Base-by-base conservation (phyloP, 2,329 filamentous ascomycete genomes). In the Aspergillus tanneri region DNA sequence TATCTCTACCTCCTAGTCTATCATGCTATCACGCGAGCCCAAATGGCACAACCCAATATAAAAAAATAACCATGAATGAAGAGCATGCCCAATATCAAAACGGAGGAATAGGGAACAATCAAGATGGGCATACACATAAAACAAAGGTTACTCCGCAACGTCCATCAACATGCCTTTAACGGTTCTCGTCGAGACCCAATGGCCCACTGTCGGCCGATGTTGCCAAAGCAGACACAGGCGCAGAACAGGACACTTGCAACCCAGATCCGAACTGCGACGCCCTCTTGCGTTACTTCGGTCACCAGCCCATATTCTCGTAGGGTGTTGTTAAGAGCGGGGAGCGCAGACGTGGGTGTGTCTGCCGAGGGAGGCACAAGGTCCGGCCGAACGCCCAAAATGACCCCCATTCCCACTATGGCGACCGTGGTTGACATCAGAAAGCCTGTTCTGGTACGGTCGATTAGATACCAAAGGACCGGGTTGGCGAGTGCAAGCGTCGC, bases 191-290 rank as follows among this genome's bases (percentile, higher is more conserved):
- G 30, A 12, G 53, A 59, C 43, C 63, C 77, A 54, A 82, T 71
- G n/a, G 85, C 84, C 55, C 97, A 72, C 53, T 88, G 79, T 54
- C 93, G 79, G 10, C 93, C 93, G 63, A 99, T 90, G 65, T 96
- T 97, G 9, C 93, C 93, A 76, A 99, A 96, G 71, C 91, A 96
- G 8, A 97, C 83, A 59, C 89, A 90, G 63, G 89, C 95, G 71
- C 93, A 96, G 67, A 96, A 99, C 42, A 99, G 72, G 21, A 97
- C 90, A 63, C 90, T 96, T 19, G 92, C 78, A 63, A 96, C 86
- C 92, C 93, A 99, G 4, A 90, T 88, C 10, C 84, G 85, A 14
- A 87, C 49, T 79, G 80, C 50, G 81, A 74, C 37, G 79, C 82
- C 55, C 74, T 82, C 54, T 78, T 75, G 60, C 4, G 71, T 70